Evolutionary conservation across 179 eudicot species (phyloP), one percentile per base, ranked within the genome.

Genomic region (Vitellaria paradoxa): DNA sequence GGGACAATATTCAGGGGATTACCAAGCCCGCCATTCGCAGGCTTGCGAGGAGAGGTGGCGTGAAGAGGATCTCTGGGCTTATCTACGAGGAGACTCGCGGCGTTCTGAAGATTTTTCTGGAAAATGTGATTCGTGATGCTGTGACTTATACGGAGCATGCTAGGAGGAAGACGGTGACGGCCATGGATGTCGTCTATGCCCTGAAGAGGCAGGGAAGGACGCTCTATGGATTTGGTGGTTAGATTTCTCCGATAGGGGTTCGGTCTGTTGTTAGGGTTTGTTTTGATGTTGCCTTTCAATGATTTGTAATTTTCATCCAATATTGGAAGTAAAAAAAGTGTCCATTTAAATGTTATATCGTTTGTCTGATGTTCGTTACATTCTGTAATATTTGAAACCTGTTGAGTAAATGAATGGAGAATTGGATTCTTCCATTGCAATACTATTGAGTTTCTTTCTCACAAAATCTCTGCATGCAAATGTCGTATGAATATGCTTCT

Each of bases 121-220:
- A 76, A 46, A 76, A 76, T 57, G 79, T 76, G 30, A 79, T 79
- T 46, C 77, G 82, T 0, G 82, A 79, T 59, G 82, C 82, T 6
- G 82, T 79, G 3, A 79, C 82, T 2, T 79, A 79, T 77, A 79
- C 82, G 1, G 82, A 79, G 76, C 85, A 82, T 26, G 85, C 85
- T 17, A 18, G 85, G 20, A 62, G 85, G 68, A 82, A 82, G 82
- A 82, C 85, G 23, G 85, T 82, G 67, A 82, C 85, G 1, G 80
- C 83, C 65, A 80, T 80, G 83, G 83, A 80, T 30, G 83, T 80
- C 8, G 79, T 80, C 9, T 82, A 82, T 72, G 85, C 85, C 0
- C 80, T 82, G 30, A 82, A 82, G 73, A 78, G 84, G 79, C 84
- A 78, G 64, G 84, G 84, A 3, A 82, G 84, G 81, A 82, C 84